Conservation (phyloP, 2,329 filamentous ascomycete species). For the Colletotrichum sojae region DNA sequence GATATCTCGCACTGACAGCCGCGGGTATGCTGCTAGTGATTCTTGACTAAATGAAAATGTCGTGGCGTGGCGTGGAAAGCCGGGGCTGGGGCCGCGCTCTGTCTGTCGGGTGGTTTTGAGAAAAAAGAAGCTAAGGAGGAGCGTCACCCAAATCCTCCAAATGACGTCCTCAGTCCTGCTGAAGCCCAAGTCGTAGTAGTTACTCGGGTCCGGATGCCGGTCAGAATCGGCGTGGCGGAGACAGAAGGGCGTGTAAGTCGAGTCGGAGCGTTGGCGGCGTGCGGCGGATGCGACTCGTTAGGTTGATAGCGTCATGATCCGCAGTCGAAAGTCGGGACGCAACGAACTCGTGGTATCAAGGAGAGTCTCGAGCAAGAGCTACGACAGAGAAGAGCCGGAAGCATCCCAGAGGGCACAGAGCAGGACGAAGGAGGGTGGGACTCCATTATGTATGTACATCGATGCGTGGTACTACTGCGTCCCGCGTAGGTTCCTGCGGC, state of each 20-base stretch:
- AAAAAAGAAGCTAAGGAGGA: neutral
- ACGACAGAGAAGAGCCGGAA: slow-evolving; percentile 30
- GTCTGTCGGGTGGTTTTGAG: neutral
- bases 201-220: slow-evolving; percentile 4
- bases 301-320: slow-evolving; percentile 34
- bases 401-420: slow-evolving; percentile 18
- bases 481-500: slow-evolving; percentile 20
- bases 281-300: slow-evolving; percentile 21
- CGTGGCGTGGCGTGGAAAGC: slow-evolving; percentile 2
- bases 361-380: slow-evolving; percentile 39
- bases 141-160: slow-evolving; percentile 12
- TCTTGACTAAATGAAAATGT: neutral
- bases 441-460: slow-evolving; percentile 36
- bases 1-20: slow-evolving; percentile 14
- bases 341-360: slow-evolving; percentile 38
- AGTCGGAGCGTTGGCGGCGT: slow-evolving; percentile 6
- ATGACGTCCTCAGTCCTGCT: slow-evolving; percentile 34
- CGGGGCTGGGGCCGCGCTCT: neutral
- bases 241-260: slow-evolving; percentile 20
- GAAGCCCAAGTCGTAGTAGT: slow-evolving; percentile 18
- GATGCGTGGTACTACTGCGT: slow-evolving; percentile 25
- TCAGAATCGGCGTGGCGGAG: neutral
- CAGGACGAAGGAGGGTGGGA: slow-evolving; percentile 36
- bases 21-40: neutral
- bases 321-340: slow-evolving; percentile 13